Conservation (phyloP, 2,329 filamentous ascomycete genomes). For the Colletotrichum endophyticum region DNA sequence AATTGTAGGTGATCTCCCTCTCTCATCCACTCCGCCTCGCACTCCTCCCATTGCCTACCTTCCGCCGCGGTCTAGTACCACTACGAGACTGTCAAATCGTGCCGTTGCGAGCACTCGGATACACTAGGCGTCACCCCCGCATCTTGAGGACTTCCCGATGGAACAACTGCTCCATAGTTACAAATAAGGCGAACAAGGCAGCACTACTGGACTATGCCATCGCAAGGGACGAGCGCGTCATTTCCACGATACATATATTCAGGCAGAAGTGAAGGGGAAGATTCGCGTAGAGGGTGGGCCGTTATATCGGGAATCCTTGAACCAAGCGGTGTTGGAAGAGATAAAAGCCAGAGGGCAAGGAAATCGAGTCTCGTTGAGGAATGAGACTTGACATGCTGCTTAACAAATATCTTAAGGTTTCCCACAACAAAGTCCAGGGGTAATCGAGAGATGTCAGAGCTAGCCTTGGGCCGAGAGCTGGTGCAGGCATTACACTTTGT, state of each 20-base stretch:
- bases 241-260: neutral
- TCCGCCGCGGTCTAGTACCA: neutral
- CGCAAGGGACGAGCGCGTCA: neutral
- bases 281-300: neutral
- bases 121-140: neutral
- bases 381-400: neutral
- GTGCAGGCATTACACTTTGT: neutral
- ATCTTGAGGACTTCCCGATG: neutral
- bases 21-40: neutral
- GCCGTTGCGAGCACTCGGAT: neutral
- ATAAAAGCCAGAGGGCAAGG: neutral
- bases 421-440: neutral
- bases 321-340: neutral
- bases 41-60: neutral
- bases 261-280: neutral
- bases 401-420: neutral
- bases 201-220: neutral
- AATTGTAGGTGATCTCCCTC: slow-evolving; percentile 47
- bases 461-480: neutral
- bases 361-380: neutral
- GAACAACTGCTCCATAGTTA: neutral
- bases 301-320: neutral
- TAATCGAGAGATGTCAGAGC: neutral
- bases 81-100: neutral
- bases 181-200: neutral